Evolutionary conservation across 2,329 filamentous ascomycete genomes (phyloP).

Genomic region (Tolypocladium pustulatum): DNA sequence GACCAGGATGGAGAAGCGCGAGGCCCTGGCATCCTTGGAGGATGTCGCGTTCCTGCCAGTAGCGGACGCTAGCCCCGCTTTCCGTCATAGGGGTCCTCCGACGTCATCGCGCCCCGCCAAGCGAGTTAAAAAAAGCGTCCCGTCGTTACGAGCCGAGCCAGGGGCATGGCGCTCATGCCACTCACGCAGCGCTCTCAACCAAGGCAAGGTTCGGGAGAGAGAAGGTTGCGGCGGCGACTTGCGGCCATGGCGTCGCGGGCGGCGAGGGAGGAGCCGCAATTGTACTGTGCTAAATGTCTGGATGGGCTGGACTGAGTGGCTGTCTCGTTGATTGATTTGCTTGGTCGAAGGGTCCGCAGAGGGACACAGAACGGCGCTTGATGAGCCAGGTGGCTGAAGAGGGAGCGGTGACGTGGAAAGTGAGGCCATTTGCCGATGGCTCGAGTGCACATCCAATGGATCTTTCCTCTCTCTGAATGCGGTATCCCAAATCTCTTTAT

Average conservation of each 20-base stretch:
- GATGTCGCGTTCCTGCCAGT: neutral
- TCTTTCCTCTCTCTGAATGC: neutral
- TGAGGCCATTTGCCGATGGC: neutral
- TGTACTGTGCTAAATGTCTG: too few relatives aligned
- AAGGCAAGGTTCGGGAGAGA: too few relatives aligned
- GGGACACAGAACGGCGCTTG: too few relatives aligned
- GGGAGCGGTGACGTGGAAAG: neutral
- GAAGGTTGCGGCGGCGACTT: too few relatives aligned
- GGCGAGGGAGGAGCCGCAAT: too few relatives aligned
- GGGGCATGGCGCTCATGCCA: too few relatives aligned
- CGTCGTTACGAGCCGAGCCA: neutral
- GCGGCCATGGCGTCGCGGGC: too few relatives aligned
- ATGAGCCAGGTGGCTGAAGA: too few relatives aligned
- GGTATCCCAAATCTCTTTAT: neutral
- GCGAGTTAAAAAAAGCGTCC: neutral
- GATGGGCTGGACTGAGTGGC: too few relatives aligned
- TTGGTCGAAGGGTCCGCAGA: neutral
- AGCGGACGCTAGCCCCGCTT: neutral
- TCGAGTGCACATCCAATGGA: neutral
- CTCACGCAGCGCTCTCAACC: too few relatives aligned
- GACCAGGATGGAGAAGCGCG: too few relatives aligned
- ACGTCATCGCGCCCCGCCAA: neutral
- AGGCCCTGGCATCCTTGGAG: too few relatives aligned
- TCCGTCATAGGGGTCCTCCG: neutral
- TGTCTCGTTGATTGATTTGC: neutral